phyloP scores from a whole-genome alignment of 495 filamentous ascomycete species.

The Aspergillus diversus region DNA sequence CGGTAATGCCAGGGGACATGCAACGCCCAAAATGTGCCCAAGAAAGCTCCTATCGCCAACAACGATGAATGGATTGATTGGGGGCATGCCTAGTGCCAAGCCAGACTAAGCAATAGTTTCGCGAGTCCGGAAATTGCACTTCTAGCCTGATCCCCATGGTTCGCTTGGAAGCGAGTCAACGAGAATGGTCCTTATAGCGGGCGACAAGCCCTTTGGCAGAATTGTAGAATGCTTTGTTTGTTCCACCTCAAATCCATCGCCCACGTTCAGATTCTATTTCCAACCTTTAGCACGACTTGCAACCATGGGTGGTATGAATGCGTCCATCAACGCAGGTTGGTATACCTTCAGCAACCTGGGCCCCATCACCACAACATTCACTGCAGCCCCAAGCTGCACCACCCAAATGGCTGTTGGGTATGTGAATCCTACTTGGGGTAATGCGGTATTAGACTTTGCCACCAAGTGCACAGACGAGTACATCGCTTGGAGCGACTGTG shows the following conservation, averaged over 20 bases:
- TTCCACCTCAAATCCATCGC: neutral
- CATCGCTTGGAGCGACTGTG: neutral
- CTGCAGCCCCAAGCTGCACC: neutral
- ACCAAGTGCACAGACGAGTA: constrained; percentile 2
- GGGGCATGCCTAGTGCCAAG: neutral
- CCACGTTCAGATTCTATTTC: neutral
- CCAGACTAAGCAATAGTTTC: neutral
- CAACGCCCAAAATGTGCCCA: neutral
- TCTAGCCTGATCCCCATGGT: neutral
- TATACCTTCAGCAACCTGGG: constrained; percentile 16
- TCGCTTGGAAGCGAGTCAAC: neutral
- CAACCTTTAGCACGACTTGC: neutral
- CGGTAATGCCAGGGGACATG: neutral
- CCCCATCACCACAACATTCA: constrained; percentile 12
- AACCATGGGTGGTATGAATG: constrained; percentile 7
- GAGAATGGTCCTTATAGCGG: neutral
- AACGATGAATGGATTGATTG: neutral
- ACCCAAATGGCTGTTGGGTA: neutral
- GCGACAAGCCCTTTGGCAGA: neutral
- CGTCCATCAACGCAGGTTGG: constrained; percentile 1
- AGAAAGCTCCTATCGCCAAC: neutral
- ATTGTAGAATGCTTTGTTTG: neutral
- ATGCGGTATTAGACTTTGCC: neutral
- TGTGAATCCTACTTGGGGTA: neutral
- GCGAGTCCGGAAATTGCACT: neutral